Conservation (phyloP, 2,329 filamentous ascomycete genomes). For the Thelonectria olida region DNA sequence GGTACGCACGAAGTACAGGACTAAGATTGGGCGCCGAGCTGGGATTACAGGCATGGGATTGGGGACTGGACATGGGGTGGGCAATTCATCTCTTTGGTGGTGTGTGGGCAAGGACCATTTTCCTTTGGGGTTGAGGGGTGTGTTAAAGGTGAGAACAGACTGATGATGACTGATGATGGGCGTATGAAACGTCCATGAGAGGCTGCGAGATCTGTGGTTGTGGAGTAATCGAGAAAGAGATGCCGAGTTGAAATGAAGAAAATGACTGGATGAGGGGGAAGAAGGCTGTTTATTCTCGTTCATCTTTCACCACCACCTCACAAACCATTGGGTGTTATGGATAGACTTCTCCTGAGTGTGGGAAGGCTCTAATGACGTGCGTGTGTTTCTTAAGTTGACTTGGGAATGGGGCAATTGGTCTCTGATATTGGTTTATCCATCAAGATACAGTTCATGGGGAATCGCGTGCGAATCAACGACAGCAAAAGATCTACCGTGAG, state of each 20-base stretch:
- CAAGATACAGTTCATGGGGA: no score
- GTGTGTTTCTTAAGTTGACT: not conserved
- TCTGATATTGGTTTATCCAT: not conserved
- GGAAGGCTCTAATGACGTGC: slow-evolving; percentile 11
- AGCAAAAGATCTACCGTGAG: no score
- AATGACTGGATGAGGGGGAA: not conserved
- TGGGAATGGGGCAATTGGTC: not conserved
- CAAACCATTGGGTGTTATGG: not conserved
- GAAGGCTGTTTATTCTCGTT: not conserved
- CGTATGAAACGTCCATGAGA: slow-evolving; percentile 1
- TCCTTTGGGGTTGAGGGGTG: slow-evolving; percentile 14
- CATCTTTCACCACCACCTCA: not conserved
- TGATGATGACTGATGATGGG: not conserved
- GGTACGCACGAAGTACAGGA: slow-evolving; percentile 16
- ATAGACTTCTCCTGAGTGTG: slow-evolving; percentile 10
- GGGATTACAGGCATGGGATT: slow-evolving; percentile 22
- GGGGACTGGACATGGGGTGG: slow-evolving; percentile 12
- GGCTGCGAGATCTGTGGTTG: not conserved
- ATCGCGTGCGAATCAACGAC: no score
- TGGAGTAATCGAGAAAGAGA: not conserved
- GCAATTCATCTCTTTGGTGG: slow-evolving; percentile 6
- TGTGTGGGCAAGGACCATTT: slow-evolving; percentile 22
- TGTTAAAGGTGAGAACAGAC: slow-evolving; percentile 3
- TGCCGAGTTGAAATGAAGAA: not conserved
- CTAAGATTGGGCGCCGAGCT: slow-evolving; percentile 31